Evolutionary conservation across 371 early-diverging fungal genomes (phyloP).

Genomic region (Mucor racemosus): DNA sequence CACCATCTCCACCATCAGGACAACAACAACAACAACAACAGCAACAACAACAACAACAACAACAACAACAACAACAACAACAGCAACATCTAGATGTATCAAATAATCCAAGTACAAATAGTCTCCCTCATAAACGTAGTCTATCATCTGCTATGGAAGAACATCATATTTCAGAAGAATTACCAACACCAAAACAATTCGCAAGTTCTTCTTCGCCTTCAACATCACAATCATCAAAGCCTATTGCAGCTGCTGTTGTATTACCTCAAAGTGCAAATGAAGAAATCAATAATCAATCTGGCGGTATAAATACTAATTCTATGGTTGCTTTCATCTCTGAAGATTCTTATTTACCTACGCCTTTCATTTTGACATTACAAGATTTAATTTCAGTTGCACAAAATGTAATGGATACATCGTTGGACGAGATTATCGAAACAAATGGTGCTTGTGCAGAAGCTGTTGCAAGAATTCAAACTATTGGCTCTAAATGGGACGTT

Average conservation of each 20-base stretch:
- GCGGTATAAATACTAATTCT: constrained; percentile 11
- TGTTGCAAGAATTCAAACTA: constrained; percentile 50
- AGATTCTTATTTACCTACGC: constrained; percentile 65
- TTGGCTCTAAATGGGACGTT: constrained; percentile 58
- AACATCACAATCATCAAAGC: background rate
- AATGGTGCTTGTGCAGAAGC: constrained; percentile 54
- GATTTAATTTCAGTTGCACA: constrained; percentile 62
- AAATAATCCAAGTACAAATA: constrained; percentile 9
- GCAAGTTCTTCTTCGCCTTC: background rate
- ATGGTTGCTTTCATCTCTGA: constrained; percentile 60
- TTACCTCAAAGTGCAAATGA: background rate
- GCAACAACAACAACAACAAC: background rate
- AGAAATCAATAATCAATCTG: background rate
- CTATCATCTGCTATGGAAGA: constrained; percentile 25
- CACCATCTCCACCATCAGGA: background rate
- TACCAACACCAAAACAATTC: background rate
- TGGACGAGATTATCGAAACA: constrained; percentile 57
- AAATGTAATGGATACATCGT: constrained; percentile 58
- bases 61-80: background rate
- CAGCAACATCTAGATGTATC: background rate
- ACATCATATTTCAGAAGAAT: background rate
- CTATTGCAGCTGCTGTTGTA: background rate
- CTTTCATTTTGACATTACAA: constrained; percentile 63
- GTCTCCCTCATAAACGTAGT: constrained; percentile 32
- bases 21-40: background rate